Conservation (phyloP, 441 rosid genomes). For the Cnidoscolus chayamansa region DNA sequence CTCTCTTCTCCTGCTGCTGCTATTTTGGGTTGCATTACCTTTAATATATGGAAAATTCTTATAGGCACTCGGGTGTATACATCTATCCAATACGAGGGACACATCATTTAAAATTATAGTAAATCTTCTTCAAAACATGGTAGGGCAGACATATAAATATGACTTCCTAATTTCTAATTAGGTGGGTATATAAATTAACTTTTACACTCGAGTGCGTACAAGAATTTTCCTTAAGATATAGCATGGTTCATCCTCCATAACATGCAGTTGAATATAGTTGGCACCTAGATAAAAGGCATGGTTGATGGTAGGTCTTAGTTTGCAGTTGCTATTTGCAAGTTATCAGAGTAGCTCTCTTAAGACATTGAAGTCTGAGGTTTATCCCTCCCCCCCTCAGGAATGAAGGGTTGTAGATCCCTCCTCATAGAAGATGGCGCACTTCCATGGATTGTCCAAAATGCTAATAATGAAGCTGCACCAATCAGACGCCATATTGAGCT, state of each 20-base stretch:
- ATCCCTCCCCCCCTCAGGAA: slow-evolving; percentile 39
- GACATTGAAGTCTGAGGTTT: background rate
- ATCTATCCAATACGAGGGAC: too few relatives aligned
- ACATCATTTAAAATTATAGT: too few relatives aligned
- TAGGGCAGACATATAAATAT: too few relatives aligned
- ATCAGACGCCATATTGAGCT: slow-evolving; percentile 97
- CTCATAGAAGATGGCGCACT: slow-evolving; percentile 92
- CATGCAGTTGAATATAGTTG: background rate
- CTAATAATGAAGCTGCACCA: slow-evolving; percentile 80
- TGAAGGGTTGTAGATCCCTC: slow-evolving; percentile 71
- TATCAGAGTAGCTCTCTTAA: background rate
- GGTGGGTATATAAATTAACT: too few relatives aligned
- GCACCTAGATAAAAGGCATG: background rate
- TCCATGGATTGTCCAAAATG: slow-evolving; percentile 94
- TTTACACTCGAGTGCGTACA: too few relatives aligned
- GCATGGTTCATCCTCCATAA: too few relatives aligned
- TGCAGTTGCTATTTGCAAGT: background rate
- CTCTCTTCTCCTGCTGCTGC: too few relatives aligned
- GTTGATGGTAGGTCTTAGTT: background rate
- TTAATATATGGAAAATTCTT: too few relatives aligned
- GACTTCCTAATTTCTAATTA: too few relatives aligned
- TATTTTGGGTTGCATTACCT: background rate
- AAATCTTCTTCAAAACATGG: too few relatives aligned
- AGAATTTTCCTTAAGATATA: too few relatives aligned
- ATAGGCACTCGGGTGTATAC: too few relatives aligned